Evolutionary conservation across 148 eudicot genomes (phyloP).

Genomic region (Silene uniflora): DNA sequence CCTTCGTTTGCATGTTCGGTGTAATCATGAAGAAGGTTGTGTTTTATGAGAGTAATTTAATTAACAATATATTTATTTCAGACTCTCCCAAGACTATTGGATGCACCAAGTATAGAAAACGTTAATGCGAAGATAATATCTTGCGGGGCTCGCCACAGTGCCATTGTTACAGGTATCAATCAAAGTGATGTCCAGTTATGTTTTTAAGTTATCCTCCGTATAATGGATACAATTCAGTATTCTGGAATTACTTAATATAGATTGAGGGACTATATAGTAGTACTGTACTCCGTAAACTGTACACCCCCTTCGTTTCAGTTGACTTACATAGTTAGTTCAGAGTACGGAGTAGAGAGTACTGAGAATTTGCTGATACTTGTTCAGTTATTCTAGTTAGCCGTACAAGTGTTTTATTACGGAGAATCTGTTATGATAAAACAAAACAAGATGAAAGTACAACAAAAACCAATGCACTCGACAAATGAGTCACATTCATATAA

Average conservation of each 20-base stretch:
- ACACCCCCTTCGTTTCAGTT: no score
- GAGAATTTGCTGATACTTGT: background rate
- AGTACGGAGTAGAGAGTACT: background rate
- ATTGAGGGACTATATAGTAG: no score
- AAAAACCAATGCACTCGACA: no score
- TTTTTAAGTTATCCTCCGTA: no score
- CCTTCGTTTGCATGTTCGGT: background rate
- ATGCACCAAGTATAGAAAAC: slow-evolving; percentile 74
- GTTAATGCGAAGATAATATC: slow-evolving; percentile 60
- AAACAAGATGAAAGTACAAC: no score
- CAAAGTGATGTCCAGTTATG: background rate
- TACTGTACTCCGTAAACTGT: no score
- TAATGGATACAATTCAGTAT: background rate
- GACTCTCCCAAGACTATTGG: slow-evolving; percentile 84
- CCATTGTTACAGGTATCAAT: slow-evolving; percentile 70
- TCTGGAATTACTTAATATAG: background rate
- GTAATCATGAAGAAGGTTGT: background rate
- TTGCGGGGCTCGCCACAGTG: slow-evolving; percentile 97
- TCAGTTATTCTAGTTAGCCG: background rate
- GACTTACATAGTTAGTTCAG: no score
- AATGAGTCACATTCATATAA: no score
- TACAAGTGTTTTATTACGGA: no score
- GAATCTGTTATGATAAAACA: no score
- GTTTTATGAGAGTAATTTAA: background rate
- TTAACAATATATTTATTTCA: slow-evolving; percentile 21